Percentiles rank a stretch among this genome's conserved stretches.
phyloP scores from a whole-genome alignment of 2,329 filamentous ascomycete species.

The Camillea tinctor region DNA sequence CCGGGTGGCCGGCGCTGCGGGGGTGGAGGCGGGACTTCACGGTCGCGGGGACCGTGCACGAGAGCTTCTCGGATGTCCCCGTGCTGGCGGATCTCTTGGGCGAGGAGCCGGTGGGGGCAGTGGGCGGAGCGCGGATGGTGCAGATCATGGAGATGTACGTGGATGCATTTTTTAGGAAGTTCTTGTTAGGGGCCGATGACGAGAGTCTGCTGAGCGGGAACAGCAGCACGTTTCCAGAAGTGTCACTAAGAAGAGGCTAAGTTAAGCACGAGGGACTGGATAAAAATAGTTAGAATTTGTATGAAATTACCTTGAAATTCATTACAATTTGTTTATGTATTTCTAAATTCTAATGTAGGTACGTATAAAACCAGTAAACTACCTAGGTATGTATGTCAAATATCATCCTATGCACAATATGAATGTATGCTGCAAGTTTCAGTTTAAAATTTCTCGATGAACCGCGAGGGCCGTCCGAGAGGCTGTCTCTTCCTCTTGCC shows the following conservation, averaged over 20 bases:
- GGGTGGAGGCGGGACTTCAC: constrained; percentile 20
- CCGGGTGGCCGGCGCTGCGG: constrained; percentile 10
- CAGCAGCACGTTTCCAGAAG: constrained; percentile 3
- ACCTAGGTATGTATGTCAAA: too few relatives aligned
- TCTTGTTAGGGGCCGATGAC: constrained; percentile 6
- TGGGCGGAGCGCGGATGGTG: constrained; percentile 4
- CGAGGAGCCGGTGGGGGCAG: constrained; percentile 1
- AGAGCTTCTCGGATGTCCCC: constrained; percentile 17
- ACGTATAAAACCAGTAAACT: too few relatives aligned
- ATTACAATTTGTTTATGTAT: too few relatives aligned
- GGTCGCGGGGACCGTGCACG: constrained; percentile 13
- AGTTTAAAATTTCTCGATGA: neutral
- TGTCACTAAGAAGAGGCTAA: neutral
- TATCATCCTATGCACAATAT: too few relatives aligned
- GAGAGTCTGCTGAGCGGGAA: constrained; percentile 3
- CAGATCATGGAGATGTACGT: constrained; percentile 8
- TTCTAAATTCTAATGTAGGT: too few relatives aligned
- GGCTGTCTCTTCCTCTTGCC: neutral
- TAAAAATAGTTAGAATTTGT: neutral
- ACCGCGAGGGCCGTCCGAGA: neutral
- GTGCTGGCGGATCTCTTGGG: constrained; percentile 12
- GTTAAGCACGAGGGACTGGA: neutral
- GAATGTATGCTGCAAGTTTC: too few relatives aligned
- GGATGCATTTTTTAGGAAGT: constrained; percentile 6
- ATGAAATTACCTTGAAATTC: too few relatives aligned